Evolutionary conservation across 2,329 filamentous ascomycete genomes (phyloP), one percentile per base, ranked within the genome.

Genomic region (Lithohypha guttulata): DNA sequence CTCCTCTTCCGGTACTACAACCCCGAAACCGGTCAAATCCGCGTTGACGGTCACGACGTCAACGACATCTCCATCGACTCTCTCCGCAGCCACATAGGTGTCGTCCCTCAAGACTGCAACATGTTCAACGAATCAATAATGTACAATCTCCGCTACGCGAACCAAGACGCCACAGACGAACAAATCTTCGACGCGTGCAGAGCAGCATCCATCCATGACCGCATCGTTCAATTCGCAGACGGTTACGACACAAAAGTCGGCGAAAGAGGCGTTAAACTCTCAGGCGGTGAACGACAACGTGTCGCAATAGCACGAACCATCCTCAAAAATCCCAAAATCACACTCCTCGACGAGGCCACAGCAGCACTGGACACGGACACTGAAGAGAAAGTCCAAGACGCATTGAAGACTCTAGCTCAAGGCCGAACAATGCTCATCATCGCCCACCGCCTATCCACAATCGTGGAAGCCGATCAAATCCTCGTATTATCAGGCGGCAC

Each of bases 1-100:
- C 73, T 96, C 34, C 78, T 98, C 58, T 96, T 94, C 69, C 82
- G 91, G 13, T 98, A 95, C 62, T 98, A 96, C 67, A 93, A 95
- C 56, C 76, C 80, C 39, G 70, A 79, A 37, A 73, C 77, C 36
- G 91, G 91, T 23, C 77, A 70, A 53, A 93, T 96, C 42, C 75
- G 81, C 54, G 69, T 98, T 39, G 91, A 96, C 55, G 85, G 81
- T 6, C 74, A 79, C 43, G 77, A 95, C 55, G 83, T 95, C 34
- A 77, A 83, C 58, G 78, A 86, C 49, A 66, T 94, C 43, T 93
- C 85, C 1, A 95, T 96, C 52, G 84, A 95, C 61, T 94, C 86
- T n/a, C 70, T 98, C 41, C 78, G 91, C 50, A 74, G 75, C 43
- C 81, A 87, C 57, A 95, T 98, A 53, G 91, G 91, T 17, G 89